Evolutionary conservation across 257 asterid species (phyloP), one percentile per base, ranked within the genome.

Genomic region (Nicotiana undulata): DNA sequence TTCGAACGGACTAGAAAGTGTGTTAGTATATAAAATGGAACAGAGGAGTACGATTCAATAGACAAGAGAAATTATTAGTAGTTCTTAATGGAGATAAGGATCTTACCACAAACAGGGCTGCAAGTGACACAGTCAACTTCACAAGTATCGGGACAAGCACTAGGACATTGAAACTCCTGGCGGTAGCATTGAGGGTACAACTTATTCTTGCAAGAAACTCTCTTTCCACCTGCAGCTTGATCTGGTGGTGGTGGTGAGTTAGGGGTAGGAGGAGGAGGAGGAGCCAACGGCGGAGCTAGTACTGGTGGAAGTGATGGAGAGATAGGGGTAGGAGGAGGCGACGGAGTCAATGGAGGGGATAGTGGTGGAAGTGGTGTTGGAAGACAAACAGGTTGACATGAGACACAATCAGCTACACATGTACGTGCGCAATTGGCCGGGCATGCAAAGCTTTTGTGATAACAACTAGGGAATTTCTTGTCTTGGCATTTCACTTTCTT

Each of bases 101-200:
- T 83, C 92, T 81, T 89, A 94, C 97, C 9, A 82, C 97, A 92
- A 51, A 88, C 90, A 13, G 96, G 94, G 70, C 93, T 89, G 87
- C 96, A 91, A 70, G 85, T 86, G 85, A 80, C 88, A 78, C 96
- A 91, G 70, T 91, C 94, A 56, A 88, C 89, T 84, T 85, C 90
- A 65, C 96, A 91, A 8, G 70, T 63, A 74, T 79, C 81, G 0
- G 92, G 93, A 52, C 96, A 91, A 76, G 81, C 88, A 77, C 81
- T 84, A 0, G 94, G 93, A 66, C 96, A 91, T 44, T 56, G 83
- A 44, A 84, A 86, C 87, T 90, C 88, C 81, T 51, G 60, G 60
- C 49, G 72, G 75, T 80, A 83, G 64, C 93, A 90, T 56, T 75
- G 59, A 2, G 87, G 75, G 85, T 79, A 90, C 3, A 64, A 9